A percentile compares a stretch with the other conserved stretches of the same genome.
These are phyloP conservation scores for Fusarium illudens DNA, from an alignment of 2,329 filamentous ascomycete species.

Conservation along the genomic window DNA sequence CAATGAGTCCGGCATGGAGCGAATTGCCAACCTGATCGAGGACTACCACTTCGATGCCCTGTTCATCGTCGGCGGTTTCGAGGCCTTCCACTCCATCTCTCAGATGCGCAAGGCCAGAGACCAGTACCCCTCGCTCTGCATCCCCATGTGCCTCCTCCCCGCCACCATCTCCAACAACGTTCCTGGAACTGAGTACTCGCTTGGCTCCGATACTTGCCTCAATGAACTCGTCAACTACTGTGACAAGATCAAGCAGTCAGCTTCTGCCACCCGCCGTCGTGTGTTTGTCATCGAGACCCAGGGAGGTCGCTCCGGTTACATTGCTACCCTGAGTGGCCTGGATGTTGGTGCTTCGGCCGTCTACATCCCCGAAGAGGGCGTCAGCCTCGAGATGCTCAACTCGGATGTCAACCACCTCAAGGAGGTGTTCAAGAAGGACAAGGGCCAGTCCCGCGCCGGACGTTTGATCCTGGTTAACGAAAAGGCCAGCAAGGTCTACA, in stretches of 20 bases:
- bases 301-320: slow-evolving; percentile 91
- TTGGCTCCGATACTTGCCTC: slow-evolving; percentile 95
- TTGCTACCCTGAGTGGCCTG: slow-evolving; percentile 89
- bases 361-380: slow-evolving; percentile 96
- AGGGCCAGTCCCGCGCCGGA: slow-evolving; percentile 87
- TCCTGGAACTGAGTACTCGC: slow-evolving; percentile 94
- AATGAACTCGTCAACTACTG: slow-evolving; percentile 96
- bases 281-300: slow-evolving; percentile 99
- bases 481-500: slow-evolving; percentile 89
- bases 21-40: slow-evolving; percentile 83
- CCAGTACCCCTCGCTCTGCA: slow-evolving; percentile 85
- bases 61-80: slow-evolving; percentile 93
- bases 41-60: slow-evolving; percentile 90
- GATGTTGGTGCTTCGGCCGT: slow-evolving; percentile 92
- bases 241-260: slow-evolving; percentile 97
- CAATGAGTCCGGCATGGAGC: slow-evolving; percentile 82
- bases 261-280: slow-evolving; percentile 88
- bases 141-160: slow-evolving; percentile 89
- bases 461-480: slow-evolving; percentile 98
- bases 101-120: slow-evolving; percentile 84
- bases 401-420: slow-evolving; percentile 90
- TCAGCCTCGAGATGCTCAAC: slow-evolving; percentile 91
- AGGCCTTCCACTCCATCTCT: slow-evolving; percentile 91
- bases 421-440: slow-evolving; percentile 83
- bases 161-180: slow-evolving; percentile 99